Conservation (phyloP, 208 protist species). For the Borovskyia barvae region DNA sequence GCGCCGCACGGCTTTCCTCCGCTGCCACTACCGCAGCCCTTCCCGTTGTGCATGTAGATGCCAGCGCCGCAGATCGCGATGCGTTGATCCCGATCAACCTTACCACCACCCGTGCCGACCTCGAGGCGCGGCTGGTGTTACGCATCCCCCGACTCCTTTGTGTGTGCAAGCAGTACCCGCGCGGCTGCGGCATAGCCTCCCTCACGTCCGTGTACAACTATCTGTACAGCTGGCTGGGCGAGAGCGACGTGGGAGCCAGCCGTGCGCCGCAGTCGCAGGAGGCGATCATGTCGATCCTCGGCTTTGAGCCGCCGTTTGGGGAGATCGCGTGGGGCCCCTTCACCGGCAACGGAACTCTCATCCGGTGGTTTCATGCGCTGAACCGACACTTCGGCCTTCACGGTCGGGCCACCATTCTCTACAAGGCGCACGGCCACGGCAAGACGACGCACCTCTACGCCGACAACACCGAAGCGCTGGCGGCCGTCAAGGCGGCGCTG, state of each 20-base stretch:
- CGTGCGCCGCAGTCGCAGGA: slow-evolving; percentile 80
- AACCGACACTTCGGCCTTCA: slow-evolving; percentile 68
- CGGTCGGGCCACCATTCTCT: slow-evolving; percentile 73
- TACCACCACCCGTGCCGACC: slow-evolving; percentile 56
- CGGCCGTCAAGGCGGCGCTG: slow-evolving; percentile 70
- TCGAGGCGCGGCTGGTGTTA: slow-evolving; percentile 69
- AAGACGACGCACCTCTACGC: slow-evolving; percentile 66
- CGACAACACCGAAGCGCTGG: slow-evolving; percentile 43
- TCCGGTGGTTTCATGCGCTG: slow-evolving; percentile 91
- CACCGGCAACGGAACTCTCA: slow-evolving; percentile 89
- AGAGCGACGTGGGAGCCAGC: slow-evolving; percentile 32
- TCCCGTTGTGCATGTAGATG: slow-evolving; percentile 47
- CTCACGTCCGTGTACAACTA: slow-evolving; percentile 91
- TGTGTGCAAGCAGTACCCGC: slow-evolving; percentile 90
- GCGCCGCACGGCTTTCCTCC: too few relatives aligned
- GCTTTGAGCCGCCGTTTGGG: slow-evolving; percentile 88
- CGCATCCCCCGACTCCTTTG: slow-evolving; percentile 69
- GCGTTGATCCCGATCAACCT: slow-evolving; percentile 68
- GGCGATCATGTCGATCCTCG: slow-evolving; percentile 85
- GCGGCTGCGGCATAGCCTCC: slow-evolving; percentile 85
- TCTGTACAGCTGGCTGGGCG: slow-evolving; percentile 83
- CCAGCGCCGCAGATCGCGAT: slow-evolving; percentile 31
- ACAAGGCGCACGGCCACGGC: slow-evolving; percentile 74
- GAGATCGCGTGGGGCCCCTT: slow-evolving; percentile 89
- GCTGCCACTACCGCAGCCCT: slow-evolving; percentile 14